Percentiles rank a stretch among this genome's conserved stretches.
Evolutionary conservation across 306 rosid species (phyloP).

Genomic region (Vigna radiata): DNA sequence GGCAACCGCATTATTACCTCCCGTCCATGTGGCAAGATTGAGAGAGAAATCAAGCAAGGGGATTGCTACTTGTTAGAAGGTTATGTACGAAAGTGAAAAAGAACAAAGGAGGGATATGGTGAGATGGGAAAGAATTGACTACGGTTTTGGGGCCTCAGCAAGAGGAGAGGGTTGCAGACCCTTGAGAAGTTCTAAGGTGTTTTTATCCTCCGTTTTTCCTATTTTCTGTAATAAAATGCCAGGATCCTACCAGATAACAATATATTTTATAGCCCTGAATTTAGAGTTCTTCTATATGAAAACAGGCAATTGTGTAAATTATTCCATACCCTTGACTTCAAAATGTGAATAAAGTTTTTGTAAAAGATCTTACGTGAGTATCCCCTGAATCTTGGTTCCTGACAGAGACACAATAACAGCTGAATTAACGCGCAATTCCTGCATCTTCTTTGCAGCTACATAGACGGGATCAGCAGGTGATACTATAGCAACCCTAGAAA

Average conservation of each 20-base stretch:
- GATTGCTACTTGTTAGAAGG: background rate
- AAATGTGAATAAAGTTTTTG: constrained; percentile 32
- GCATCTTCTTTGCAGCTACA: constrained; percentile 91
- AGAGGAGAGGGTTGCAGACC: constrained; percentile 20
- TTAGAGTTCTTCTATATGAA: constrained; percentile 19
- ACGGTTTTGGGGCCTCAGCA: constrained; percentile 7
- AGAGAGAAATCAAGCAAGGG: constrained; percentile 2
- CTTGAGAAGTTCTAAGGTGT: constrained; percentile 21
- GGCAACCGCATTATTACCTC: constrained; percentile 15
- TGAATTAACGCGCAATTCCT: constrained; percentile 82
- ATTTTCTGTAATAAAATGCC: constrained; percentile 13
- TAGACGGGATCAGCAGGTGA: constrained; percentile 87
- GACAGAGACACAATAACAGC: constrained; percentile 58
- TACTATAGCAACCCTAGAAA: constrained; percentile 82
- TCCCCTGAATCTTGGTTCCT: constrained; percentile 92
- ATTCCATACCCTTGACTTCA: constrained; percentile 17
- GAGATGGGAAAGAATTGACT: constrained; percentile 4
- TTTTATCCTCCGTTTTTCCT: constrained; percentile 16
- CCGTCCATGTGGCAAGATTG: constrained; percentile 9
- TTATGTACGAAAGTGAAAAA: background rate
- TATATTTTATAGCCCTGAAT: constrained; percentile 1
- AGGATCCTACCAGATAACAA: constrained; percentile 20
- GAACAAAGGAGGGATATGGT: background rate
- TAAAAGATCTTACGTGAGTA: constrained; percentile 74
- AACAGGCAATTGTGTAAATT: constrained; percentile 23